Base-by-base conservation (phyloP, 2,329 filamentous ascomycete genomes). In the Colletotrichum lindemuthianum region DNA sequence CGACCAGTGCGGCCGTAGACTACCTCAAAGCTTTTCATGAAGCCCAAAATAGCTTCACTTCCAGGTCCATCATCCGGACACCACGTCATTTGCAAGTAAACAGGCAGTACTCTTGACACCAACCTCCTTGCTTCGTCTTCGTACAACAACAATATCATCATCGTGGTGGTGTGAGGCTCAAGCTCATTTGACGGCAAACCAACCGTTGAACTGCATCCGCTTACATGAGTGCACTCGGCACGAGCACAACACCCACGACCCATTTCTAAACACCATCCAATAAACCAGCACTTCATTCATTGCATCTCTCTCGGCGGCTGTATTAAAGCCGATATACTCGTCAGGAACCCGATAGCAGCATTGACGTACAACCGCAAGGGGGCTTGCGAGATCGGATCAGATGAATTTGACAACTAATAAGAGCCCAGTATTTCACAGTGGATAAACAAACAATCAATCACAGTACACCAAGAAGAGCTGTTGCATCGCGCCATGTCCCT, bases 101-200 rank as follows among this genome's bases (percentile, higher is more conserved):
- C 4, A 24, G 24, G 24, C 24, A 24, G 5, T 24, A 24, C 24
- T 4, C 24, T 1, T 24, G 24, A 24, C 24, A 24, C 24, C 24
- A 32, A 50, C 37, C n/a, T 44, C 33, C 33, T 2, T 7, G 12
- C 13, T 10, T 15, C 33, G 13, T 34, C 45, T 7, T 16, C 7
- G 13, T 10, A 15, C 9, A 12, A 11, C 13, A 58, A 2, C 24
- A 41, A 6, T 6, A 12, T 24, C 32, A 15, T n/a, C 3, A 13
- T 32, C 9, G 10, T 50, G 37, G n/a, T 50, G 36, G 55, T 58
- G 55, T 12, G 44, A 34, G 45, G 45, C n/a, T 37, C 45, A 49
- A 50, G 55, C 13, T 7, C 49, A 32, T 41, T n/a, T 50, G 55
- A 49, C 55, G 50, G 55, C 11, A 58, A 50, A 58, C 24, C n/a